Evolutionary conservation across 2,329 filamentous ascomycete species (phyloP), one percentile per base, ranked within the genome.

Genomic region (Diplocarpon mali): DNA sequence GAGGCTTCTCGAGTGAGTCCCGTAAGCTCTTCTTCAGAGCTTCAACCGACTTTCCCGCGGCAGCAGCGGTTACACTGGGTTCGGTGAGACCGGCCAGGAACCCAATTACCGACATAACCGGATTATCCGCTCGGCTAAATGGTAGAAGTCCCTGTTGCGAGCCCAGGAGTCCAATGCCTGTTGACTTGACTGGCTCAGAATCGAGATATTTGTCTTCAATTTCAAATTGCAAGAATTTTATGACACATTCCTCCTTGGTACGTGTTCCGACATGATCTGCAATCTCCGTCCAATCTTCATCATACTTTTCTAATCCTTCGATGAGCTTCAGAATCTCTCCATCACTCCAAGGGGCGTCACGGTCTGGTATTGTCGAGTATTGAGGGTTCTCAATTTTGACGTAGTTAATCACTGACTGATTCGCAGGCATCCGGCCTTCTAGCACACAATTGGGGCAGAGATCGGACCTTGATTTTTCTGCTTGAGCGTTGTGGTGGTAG

Each of bases 201-300:
- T 96, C 89, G 9, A 95, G 71, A 60, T 95, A 98, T 63, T 94
- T 93, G 68, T 95, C 90, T 64, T 96, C 92, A 50, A 98, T 98
- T 55, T 95, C 90, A 30, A 98, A 72, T 61, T 95, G 88, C 52
- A 98, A 66, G 69, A 98, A 98, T 62, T 95, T 92, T 57, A 96
- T 74, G 13, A 96, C 90, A 63, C 92, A 98, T 67, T 98, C 90
- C 64, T 98, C 93, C 42, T 87, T 76, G 1, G 88, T 95, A 48
- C 90, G 81, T 2, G 87, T 93, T 39, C 85, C 85, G 35, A 98
- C 92, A 59, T 95, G 85, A 51, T 90, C 87, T 1, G 93, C 82
- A 53, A 98, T 89, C 57, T 86, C 79, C 46, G 85, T 83, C 92
- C 92, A 98, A 65, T 96, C 87, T 49, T 96, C 90, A 53, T 96